Evolutionary conservation across 2,329 filamentous ascomycete species (phyloP).

Genomic region (Trichoderma koningiopsis): DNA sequence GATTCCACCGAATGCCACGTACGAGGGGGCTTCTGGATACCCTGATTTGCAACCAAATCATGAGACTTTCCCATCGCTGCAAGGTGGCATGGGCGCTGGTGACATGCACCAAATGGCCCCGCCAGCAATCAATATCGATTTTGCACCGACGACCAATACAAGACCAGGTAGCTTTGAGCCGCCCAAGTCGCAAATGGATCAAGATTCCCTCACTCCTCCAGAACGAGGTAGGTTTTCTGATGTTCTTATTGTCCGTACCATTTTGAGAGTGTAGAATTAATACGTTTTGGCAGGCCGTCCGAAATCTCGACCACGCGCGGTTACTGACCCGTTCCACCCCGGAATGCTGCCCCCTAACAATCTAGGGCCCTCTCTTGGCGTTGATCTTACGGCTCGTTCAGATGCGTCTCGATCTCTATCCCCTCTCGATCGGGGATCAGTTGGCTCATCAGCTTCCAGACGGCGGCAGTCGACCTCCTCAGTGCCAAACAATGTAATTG

Average conservation of each 20-base stretch:
- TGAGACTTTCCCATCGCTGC: slow-evolving; percentile 58
- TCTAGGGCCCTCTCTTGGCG: slow-evolving; percentile 55
- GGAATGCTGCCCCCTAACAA: slow-evolving; percentile 43
- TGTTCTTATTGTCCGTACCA: not conserved
- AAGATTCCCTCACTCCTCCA: slow-evolving; percentile 83
- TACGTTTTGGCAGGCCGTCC: slow-evolving; percentile 45
- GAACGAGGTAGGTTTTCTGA: slow-evolving; percentile 57
- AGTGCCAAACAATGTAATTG: slow-evolving; percentile 67
- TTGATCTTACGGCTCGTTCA: slow-evolving; percentile 47
- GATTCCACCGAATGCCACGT: slow-evolving; percentile 45
- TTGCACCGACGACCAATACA: slow-evolving; percentile 73
- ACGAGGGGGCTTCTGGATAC: slow-evolving; percentile 38
- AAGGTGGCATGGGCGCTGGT: slow-evolving; percentile 50
- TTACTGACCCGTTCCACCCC: slow-evolving; percentile 62
- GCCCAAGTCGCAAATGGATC: slow-evolving; percentile 65
- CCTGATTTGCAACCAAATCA: slow-evolving; percentile 42
- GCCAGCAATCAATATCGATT: slow-evolving; percentile 94
- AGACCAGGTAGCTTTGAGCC: slow-evolving; percentile 45
- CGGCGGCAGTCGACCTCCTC: slow-evolving; percentile 65
- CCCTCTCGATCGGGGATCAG: slow-evolving; percentile 56
- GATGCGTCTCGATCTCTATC: slow-evolving; percentile 60
- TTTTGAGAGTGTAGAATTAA: slow-evolving; percentile 22
- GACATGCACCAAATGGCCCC: slow-evolving; percentile 81
- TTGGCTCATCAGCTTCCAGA: slow-evolving; percentile 40
- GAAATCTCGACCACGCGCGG: slow-evolving; percentile 54